Evolutionary conservation across 2,329 filamentous ascomycete species (phyloP).

Genomic region (Fusarium bactridioides): DNA sequence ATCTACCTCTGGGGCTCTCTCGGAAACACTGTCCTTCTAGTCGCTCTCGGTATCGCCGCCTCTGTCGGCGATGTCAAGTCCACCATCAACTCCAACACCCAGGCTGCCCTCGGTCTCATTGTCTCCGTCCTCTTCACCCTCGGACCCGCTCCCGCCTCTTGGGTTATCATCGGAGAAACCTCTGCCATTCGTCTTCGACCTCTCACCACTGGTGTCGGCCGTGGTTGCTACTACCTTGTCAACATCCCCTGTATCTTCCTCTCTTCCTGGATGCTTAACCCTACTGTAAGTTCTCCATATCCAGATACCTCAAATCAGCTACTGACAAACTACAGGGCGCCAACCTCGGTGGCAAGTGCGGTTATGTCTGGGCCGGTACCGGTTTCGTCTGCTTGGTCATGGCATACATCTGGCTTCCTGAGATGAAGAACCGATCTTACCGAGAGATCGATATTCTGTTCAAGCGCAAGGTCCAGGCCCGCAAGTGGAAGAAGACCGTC

Average conservation of each 20-base stretch:
- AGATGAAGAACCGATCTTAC: slow-evolving; percentile 66
- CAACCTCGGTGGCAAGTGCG: slow-evolving; percentile 63
- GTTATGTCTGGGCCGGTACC: slow-evolving; percentile 67
- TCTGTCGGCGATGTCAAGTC: slow-evolving; percentile 53
- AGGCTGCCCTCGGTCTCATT: slow-evolving; percentile 69
- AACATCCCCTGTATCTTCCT: slow-evolving; percentile 74
- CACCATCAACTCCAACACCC: slow-evolving; percentile 56
- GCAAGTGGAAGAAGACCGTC: slow-evolving; percentile 62
- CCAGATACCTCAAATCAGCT: neutral
- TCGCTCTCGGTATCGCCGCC: slow-evolving; percentile 67
- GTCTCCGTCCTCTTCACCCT: slow-evolving; percentile 71
- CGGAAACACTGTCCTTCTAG: slow-evolving; percentile 61
- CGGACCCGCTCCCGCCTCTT: slow-evolving; percentile 69
- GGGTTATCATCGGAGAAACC: slow-evolving; percentile 73
- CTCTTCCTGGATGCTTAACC: slow-evolving; percentile 67
- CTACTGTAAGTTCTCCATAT: slow-evolving; percentile 45
- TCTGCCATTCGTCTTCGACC: slow-evolving; percentile 70
- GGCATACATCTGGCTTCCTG: slow-evolving; percentile 59
- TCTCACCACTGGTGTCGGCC: slow-evolving; percentile 71
- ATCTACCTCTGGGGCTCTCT: slow-evolving; percentile 70
- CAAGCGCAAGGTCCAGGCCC: slow-evolving; percentile 60
- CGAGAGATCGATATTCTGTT: slow-evolving; percentile 70
- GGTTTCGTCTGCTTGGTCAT: slow-evolving; percentile 62
- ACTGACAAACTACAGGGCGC: slow-evolving; percentile 45
- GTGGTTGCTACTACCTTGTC: slow-evolving; percentile 68